phyloP scores from a whole-genome alignment of 768 basidiomycete species.

The Favolaschia claudopus region DNA sequence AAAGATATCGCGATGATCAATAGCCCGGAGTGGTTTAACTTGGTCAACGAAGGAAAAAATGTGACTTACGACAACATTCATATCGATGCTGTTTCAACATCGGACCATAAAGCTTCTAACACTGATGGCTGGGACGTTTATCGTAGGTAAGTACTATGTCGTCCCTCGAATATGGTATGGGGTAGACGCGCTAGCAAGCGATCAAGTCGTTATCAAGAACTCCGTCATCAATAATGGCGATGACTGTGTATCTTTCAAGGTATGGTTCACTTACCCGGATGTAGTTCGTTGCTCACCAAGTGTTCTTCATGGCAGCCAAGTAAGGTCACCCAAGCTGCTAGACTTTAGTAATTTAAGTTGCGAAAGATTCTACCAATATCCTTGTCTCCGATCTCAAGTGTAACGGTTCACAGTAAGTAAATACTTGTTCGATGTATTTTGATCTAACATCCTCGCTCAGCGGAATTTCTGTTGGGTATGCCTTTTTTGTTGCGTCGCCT shows the following conservation, averaged over 20 bases:
- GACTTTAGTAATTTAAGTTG: not conserved
- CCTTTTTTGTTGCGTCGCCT: too few relatives aligned
- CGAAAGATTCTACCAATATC: conserved; percentile 57
- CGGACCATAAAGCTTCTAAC: conserved; percentile 49
- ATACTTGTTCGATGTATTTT: not conserved
- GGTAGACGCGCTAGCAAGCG: too few relatives aligned
- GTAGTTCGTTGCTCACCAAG: too few relatives aligned
- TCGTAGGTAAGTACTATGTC: too few relatives aligned
- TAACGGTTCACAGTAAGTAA: conserved; percentile 58
- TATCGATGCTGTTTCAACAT: conserved; percentile 53
- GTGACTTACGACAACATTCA: conserved; percentile 55
- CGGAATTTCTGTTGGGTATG: conserved; percentile 64
- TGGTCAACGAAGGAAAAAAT: conserved; percentile 57
- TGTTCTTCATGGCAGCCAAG: too few relatives aligned
- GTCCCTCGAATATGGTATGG: too few relatives aligned
- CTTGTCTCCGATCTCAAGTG: conserved; percentile 63
- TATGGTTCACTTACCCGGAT: too few relatives aligned
- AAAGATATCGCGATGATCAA: conserved; percentile 57
- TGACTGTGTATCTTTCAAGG: conserved; percentile 68
- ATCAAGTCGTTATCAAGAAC: conserved; percentile 53
- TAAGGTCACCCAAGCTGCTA: conserved; percentile 27
- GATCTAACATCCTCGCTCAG: conserved; percentile 33
- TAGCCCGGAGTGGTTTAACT: conserved; percentile 60
- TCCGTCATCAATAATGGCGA: conserved; percentile 62
- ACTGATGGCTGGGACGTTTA: conserved; percentile 73